phyloP scores from a whole-genome alignment of 257 asterid genomes.

The Nicotiana attenuata region DNA sequence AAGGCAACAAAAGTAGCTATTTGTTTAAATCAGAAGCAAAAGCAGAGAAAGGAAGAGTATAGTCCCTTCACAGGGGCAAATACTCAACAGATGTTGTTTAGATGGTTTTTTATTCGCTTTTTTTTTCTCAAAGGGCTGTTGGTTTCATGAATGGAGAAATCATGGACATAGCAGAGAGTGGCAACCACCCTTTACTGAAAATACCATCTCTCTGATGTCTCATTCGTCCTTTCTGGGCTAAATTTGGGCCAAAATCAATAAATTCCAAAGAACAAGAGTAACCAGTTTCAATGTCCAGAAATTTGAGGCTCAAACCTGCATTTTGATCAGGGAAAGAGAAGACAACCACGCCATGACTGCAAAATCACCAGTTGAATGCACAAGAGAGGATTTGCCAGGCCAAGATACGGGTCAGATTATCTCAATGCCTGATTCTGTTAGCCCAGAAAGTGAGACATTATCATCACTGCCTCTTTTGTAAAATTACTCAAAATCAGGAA shows the following conservation, averaged over 20 bases:
- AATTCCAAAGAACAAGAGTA: no score
- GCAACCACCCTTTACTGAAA: constrained; percentile 3
- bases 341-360: background rate
- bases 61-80: background rate
- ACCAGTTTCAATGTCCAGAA: no score
- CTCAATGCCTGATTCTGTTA: background rate
- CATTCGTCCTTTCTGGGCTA: background rate
- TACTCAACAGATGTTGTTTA: no score
- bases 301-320: background rate
- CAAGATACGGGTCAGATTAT: constrained; percentile 22
- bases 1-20: background rate
- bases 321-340: background rate
- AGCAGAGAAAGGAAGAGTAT: background rate
- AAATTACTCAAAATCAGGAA: background rate
- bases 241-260: no score
- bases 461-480: background rate
- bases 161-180: background rate
- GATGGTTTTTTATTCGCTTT: no score
- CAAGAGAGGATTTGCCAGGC: constrained; percentile 16
- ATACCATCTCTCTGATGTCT: constrained; percentile 4
- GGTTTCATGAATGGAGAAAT: no score
- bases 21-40: background rate
- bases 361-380: background rate
- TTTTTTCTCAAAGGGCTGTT: background rate
- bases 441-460: background rate